These are phyloP conservation scores for Globisporangium iwayamae DNA, from an alignment of 352 stramenopile genomes.

Conservation along the genomic window DNA sequence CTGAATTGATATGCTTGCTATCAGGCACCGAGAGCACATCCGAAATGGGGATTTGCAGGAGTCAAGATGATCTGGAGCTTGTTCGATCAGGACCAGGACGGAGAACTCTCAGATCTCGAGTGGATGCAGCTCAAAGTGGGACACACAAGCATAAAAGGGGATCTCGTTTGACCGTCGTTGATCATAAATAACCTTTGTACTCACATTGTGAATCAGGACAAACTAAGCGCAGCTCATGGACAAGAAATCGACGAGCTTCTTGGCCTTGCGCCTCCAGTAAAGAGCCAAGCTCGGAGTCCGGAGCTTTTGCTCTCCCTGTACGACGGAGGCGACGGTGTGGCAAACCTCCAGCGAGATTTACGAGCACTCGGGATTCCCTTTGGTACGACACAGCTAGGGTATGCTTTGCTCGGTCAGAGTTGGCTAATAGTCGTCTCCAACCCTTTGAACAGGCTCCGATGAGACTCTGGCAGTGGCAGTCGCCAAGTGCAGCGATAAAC, in stretches of 20 bases:
- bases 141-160: not conserved
- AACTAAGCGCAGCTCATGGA: slow-evolving; percentile 23
- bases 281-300: slow-evolving; percentile 5
- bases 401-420: no score
- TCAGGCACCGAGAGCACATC: slow-evolving; percentile 12
- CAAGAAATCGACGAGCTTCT: slow-evolving; percentile 26
- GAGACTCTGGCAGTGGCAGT: slow-evolving; percentile 19
- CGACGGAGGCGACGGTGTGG: slow-evolving; percentile 12
- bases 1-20: not conserved
- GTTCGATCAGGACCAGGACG: slow-evolving; percentile 33
- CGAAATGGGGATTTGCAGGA: slow-evolving; percentile 27
- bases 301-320: slow-evolving; percentile 30
- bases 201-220: slow-evolving; percentile 13
- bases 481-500: slow-evolving; percentile 18
- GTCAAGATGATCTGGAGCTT: slow-evolving; percentile 38
- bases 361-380: slow-evolving; percentile 38
- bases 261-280: not conserved
- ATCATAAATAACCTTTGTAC: not conserved
- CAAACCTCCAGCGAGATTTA: slow-evolving; percentile 34
- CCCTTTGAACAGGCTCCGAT: slow-evolving; percentile 17
- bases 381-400: slow-evolving; percentile 18
- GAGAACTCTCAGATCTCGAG: slow-evolving; percentile 24
- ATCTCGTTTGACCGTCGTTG: not conserved
- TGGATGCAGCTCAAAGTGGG: slow-evolving; percentile 38
- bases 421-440: no score